Evolutionary conservation across 139 green algal species (phyloP).

Genomic region (Picochlorum sp.): DNA sequence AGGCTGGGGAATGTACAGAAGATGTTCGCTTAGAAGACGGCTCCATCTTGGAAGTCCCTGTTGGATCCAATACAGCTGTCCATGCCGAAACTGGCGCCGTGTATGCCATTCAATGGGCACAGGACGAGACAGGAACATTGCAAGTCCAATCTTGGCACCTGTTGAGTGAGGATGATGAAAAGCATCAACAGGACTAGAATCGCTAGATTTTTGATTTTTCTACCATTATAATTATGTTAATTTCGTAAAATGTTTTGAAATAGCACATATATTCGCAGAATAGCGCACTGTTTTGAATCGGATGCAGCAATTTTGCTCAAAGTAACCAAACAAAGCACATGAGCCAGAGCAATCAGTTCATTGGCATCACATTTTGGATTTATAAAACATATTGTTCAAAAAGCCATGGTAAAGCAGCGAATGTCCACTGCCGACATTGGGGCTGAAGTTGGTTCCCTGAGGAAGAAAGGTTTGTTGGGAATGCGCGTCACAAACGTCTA

Average conservation of each 20-base stretch:
- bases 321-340: too few relatives aligned
- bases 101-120: constrained; percentile 52
- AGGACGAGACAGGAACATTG: constrained; percentile 54
- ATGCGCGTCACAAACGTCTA: constrained; percentile 76
- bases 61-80: constrained; percentile 39
- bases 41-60: constrained; percentile 22
- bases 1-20: constrained; percentile 22
- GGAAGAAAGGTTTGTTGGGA: constrained; percentile 57
- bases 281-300: too few relatives aligned
- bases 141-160: constrained; percentile 32
- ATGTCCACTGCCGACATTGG: constrained; percentile 83
- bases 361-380: too few relatives aligned
- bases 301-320: too few relatives aligned
- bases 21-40: constrained; percentile 38
- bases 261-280: too few relatives aligned
- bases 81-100: constrained; percentile 17
- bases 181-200: background rate
- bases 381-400: too few relatives aligned
- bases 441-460: constrained; percentile 78
- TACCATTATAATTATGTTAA: background rate
- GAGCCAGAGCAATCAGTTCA: too few relatives aligned
- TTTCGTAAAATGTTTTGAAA: too few relatives aligned
- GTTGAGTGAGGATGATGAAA: background rate
- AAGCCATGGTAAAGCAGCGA: constrained; percentile 74
- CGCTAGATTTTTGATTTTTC: background rate